Base-by-base conservation (phyloP, 2,329 filamentous ascomycete genomes). In the Mariannaea elegans region DNA sequence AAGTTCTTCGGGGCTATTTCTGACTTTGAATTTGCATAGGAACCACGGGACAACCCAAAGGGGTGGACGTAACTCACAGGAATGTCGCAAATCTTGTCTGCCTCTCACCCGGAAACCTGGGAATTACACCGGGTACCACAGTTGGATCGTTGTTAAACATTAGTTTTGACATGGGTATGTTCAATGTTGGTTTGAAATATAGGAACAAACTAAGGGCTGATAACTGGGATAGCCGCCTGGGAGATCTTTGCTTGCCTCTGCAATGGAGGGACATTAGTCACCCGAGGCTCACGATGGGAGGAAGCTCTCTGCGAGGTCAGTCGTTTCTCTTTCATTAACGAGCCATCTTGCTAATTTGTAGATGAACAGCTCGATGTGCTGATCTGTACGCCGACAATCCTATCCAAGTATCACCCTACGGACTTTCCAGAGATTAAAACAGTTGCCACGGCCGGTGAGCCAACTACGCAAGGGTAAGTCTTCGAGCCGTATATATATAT, bases 141-240 rank as follows among this genome's bases (percentile, higher is more conserved):
- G 84, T 87, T 7, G 83, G 81, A 3, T 84, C 85, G 55, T 76
- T 87, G 7, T 75, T 87, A 38, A 87, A 83, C 61, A 81, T 88
- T 42, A 83, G 82, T 41, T 88, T 87, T 62, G 85, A 87, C 63
- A 87, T 87, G 84, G 83, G 84, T 86, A 76, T 67, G 82, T 74
- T 16, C 7, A 14, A 27, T n/a, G 14, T 36, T 36, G 13, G 7
- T 27, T 27, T 27, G 24, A 27, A 34, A 41, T 7, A 32, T 8
- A 3, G 6, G 19, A 19, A 5, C 8, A 4, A 16, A 4, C 34
- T 49, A 38, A 41, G 51, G 21, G 34, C 56, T 72, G 45, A 68
- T 58, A 16, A 12, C 9, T 23, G 14, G 49, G 21, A 38, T 38
- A 86, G 85, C 82, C 19, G 84, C 84, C 12, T 87, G 85, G 85